Percentiles rank a stretch among this genome's conserved stretches.
These are phyloP conservation scores for Capsicum pubescens DNA, from an alignment of 257 asterid species.

Conservation along the genomic window DNA sequence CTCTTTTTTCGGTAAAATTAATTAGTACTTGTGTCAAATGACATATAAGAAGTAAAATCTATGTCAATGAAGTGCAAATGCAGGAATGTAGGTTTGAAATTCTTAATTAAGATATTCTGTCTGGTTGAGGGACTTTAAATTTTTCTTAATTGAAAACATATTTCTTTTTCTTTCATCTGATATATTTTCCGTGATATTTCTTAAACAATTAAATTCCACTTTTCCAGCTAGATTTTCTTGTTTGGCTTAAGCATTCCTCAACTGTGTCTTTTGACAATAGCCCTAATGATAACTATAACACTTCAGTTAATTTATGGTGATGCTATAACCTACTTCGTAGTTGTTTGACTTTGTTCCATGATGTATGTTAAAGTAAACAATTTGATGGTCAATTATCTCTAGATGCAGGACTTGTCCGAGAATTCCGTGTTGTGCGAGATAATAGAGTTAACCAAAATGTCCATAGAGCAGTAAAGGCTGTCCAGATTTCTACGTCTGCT, in stretches of 20 bases:
- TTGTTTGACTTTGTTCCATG: constrained; percentile 8
- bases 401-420: constrained; percentile 68
- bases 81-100: background rate
- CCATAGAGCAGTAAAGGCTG: constrained; percentile 55
- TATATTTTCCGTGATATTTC: background rate
- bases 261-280: background rate
- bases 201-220: background rate
- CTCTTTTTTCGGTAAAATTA: background rate
- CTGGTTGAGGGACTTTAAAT: background rate
- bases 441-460: constrained; percentile 72
- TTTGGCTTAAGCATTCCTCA: background rate
- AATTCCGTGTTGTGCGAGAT: constrained; percentile 93
- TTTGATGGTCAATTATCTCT: constrained; percentile 34
- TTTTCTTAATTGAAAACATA: background rate
- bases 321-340: background rate
- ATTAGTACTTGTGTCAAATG: background rate
- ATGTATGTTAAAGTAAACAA: background rate
- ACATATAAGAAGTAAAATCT: background rate
- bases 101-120: background rate
- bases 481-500: constrained; percentile 53
- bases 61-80: background rate
- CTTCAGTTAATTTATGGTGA: constrained; percentile 10
- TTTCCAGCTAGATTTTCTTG: constrained; percentile 1
- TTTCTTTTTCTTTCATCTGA: background rate
- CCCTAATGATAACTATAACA: background rate